Evolutionary conservation across 2,329 filamentous ascomycete species (phyloP).

Genomic region (Blastomyces percursus): DNA sequence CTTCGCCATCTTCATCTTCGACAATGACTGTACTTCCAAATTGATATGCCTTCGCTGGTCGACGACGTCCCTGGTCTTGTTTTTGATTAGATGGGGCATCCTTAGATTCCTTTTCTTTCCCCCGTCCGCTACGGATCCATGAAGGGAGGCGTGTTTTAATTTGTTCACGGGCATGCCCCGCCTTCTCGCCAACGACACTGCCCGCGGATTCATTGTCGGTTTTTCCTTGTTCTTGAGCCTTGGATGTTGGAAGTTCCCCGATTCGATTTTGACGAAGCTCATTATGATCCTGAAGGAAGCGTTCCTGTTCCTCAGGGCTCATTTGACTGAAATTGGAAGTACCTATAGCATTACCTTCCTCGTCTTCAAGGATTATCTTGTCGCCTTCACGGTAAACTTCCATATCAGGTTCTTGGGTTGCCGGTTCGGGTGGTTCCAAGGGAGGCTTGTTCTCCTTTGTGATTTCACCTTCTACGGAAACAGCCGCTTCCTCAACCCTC

Average conservation of each 20-base stretch:
- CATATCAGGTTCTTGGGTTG: slow-evolving; percentile 31
- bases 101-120: slow-evolving; percentile 22
- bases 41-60: slow-evolving; percentile 55
- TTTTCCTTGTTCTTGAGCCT: slow-evolving; percentile 33
- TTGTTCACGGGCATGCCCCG: slow-evolving; percentile 23
- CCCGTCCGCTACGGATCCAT: slow-evolving; percentile 36
- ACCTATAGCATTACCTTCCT: slow-evolving; percentile 73
- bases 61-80: slow-evolving; percentile 31
- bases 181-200: slow-evolving; percentile 26
- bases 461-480: slow-evolving; percentile 13
- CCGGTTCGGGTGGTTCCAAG: neutral
- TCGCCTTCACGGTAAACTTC: slow-evolving; percentile 74
- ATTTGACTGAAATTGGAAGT: slow-evolving; percentile 43
- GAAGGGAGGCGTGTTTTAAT: slow-evolving; percentile 40
- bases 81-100: slow-evolving; percentile 14
- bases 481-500: slow-evolving; percentile 20
- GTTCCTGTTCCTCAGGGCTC: slow-evolving; percentile 49
- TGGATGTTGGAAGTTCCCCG: slow-evolving; percentile 38
- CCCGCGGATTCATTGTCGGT: slow-evolving; percentile 35
- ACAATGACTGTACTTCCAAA: slow-evolving; percentile 62
- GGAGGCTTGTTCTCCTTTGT: slow-evolving; percentile 21
- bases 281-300: slow-evolving; percentile 42
- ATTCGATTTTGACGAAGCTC: slow-evolving; percentile 44
- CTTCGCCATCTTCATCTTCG: slow-evolving; percentile 57
- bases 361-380: slow-evolving; percentile 69